phyloP scores from a whole-genome alignment of 176 grass and related monocot species.

The Zea luxurians region DNA sequence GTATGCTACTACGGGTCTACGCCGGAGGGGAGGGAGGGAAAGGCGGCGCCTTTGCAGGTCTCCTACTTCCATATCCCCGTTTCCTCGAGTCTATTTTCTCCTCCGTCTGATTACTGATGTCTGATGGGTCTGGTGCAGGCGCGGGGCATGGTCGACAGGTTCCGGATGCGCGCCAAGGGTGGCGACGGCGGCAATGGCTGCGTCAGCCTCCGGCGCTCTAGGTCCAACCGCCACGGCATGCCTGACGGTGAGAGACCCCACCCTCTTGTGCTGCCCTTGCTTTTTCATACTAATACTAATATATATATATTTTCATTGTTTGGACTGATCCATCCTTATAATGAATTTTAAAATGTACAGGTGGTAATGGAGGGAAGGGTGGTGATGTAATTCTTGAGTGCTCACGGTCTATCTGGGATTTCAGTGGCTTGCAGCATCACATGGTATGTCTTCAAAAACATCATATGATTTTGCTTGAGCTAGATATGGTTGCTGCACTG shows the following conservation, averaged over 20 bases:
- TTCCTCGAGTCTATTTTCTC: background rate
- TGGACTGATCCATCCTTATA: no score
- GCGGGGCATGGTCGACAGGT: constrained; percentile 11
- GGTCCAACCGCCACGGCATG: background rate
- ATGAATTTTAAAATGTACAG: no score
- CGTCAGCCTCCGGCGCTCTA: constrained; percentile 3
- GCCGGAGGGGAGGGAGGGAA: background rate
- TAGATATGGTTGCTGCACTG: no score
- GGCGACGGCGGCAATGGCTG: background rate
- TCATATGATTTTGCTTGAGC: no score
- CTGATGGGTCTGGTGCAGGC: background rate
- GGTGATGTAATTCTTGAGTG: no score
- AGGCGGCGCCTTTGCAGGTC: constrained; percentile 2
- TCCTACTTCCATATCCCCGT: no score
- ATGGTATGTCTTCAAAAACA: constrained; percentile 38
- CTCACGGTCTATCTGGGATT: no score
- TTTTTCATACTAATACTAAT: no score
- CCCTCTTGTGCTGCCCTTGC: background rate
- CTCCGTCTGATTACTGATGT: background rate
- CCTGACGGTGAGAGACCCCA: constrained; percentile 1
- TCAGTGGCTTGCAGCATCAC: constrained; percentile 38
- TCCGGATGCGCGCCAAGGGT: constrained; percentile 11
- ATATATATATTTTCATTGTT: no score
- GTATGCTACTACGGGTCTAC: constrained; percentile 2
- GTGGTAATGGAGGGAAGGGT: no score